Base-by-base conservation (phyloP, 1,284 basidiomycete genomes). In the Baeospora myosura region DNA sequence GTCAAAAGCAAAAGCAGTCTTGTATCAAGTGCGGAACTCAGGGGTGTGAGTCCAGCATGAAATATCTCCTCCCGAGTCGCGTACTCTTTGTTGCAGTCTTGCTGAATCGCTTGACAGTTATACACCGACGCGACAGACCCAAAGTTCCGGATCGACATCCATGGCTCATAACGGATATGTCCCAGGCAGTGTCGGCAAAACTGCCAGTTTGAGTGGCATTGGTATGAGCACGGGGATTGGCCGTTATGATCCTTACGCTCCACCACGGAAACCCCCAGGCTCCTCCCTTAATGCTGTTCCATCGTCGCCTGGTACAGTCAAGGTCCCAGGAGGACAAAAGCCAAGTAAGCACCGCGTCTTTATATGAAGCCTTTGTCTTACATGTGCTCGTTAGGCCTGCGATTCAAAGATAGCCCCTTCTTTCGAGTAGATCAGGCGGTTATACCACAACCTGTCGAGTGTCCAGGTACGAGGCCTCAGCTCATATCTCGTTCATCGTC, bases 361-460 rank as follows among this genome's bases (percentile, higher is more conserved):
- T 49, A 29, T 43, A n/a, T n/a, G n/a, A n/a, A 7, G 5, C 34
- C 34, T 42, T 23, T 32, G 18, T 22, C 49, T 51, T 29, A 50
- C 42, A 34, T 41, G n/a, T 14, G 31, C 37, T 17, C 39, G 49
- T 5, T 52, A 85, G 84, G 57, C 22, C 80, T 91, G 41, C 76
- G 74, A 42, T 92, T 91, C 64, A 86, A 81, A 52, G 69, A 76
- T 12, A 89, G 85, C 0, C 88, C 88, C 0, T 92, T 91, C 58
- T 85, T 81, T 53, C 64, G 63, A 17, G 59, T 87, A 6, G 80
- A 87, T 40, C 78, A 84, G 49, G 55, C 68, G 2, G 74, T 88
- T 6, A 82, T 81, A 8, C 42, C 48, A n/a, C n/a, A n/a, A 17
- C 64, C 89, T 16, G 66, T 71, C 7, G 82, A 88, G 59, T 87